These are phyloP conservation scores for Panicum hallii DNA, from an alignment of 202 grass and related monocot genomes.

Conservation along the genomic window DNA sequence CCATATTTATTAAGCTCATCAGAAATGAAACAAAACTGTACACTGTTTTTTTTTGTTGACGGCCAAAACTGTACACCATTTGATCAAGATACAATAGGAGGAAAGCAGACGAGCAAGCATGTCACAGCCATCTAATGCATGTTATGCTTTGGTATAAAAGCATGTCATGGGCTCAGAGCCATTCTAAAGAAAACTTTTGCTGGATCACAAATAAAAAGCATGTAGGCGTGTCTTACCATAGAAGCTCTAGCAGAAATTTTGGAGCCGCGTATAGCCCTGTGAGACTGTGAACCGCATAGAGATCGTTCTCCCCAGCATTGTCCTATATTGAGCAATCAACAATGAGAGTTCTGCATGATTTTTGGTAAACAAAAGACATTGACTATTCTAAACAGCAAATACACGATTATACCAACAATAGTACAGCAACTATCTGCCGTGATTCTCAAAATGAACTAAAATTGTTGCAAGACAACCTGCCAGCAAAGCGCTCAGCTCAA, in stretches of 20 bases:
- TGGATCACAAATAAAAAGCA: background rate
- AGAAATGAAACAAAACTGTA: background rate
- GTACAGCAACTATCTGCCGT: background rate
- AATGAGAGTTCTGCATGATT: slow-evolving; percentile 15
- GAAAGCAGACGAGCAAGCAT: background rate
- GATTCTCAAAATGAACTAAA: background rate
- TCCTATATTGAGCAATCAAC: slow-evolving; percentile 38
- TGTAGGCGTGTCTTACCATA: slow-evolving; percentile 13
- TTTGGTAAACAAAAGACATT: background rate
- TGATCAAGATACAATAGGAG: background rate
- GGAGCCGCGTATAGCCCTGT: background rate
- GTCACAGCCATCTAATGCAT: background rate
- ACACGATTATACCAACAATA: background rate
- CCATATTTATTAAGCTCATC: background rate
- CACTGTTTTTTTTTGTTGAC: too few species aligned
- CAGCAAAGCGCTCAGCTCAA: background rate
- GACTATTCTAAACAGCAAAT: background rate
- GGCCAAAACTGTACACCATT: background rate
- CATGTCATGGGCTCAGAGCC: background rate
- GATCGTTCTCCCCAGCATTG: background rate
- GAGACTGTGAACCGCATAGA: background rate
- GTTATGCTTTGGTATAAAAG: background rate
- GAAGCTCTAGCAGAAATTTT: slow-evolving; percentile 35
- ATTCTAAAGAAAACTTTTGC: background rate
- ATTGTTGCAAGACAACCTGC: background rate